These are phyloP conservation scores for Arthrocladium fulminans DNA, from an alignment of 2,329 filamentous ascomycete species.

Conservation along the genomic window DNA sequence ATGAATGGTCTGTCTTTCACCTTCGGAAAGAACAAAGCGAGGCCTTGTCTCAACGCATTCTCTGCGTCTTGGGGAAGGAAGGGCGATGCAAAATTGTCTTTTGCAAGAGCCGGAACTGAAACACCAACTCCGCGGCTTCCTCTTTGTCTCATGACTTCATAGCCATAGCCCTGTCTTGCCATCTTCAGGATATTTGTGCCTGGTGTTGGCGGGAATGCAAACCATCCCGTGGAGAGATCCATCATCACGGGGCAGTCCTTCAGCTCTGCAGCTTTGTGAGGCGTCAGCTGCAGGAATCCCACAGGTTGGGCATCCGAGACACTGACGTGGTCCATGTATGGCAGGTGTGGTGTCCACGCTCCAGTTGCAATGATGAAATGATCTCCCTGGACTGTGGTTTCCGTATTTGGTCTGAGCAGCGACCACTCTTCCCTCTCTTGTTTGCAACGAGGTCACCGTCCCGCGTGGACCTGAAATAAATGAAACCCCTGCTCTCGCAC, in stretches of 20 bases:
- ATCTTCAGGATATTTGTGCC: conserved; percentile 52
- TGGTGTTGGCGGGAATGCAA: conserved; percentile 44
- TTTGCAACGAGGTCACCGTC: conserved; percentile 23
- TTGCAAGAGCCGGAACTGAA: conserved; percentile 28
- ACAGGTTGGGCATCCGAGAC: conserved; percentile 74
- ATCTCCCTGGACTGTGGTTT: background rate
- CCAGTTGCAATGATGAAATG: conserved; percentile 62
- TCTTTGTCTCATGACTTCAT: conserved; percentile 26
- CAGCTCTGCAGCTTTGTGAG: conserved; percentile 60
- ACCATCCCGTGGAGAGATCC: conserved; percentile 41
- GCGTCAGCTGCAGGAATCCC: conserved; percentile 66
- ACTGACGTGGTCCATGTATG: conserved; percentile 63
- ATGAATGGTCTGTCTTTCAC: conserved; percentile 54
- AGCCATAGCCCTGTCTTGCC: conserved; percentile 60
- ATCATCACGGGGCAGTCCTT: conserved; percentile 55
- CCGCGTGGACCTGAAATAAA: conserved; percentile 12
- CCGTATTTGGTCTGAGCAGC: conserved; percentile 6
- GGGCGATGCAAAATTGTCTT: conserved; percentile 31
- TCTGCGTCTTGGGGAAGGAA: conserved; percentile 48
- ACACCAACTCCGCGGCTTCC: background rate
- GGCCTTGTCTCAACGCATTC: conserved; percentile 49
- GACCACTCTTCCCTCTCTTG: conserved; percentile 10
- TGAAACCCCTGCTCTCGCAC: conserved; percentile 11
- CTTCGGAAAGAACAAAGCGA: conserved; percentile 53
- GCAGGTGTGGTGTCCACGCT: conserved; percentile 71